These are phyloP conservation scores for Arachnomyces sp. DNA, from an alignment of 2,329 filamentous ascomycete species.

Conservation along the genomic window DNA sequence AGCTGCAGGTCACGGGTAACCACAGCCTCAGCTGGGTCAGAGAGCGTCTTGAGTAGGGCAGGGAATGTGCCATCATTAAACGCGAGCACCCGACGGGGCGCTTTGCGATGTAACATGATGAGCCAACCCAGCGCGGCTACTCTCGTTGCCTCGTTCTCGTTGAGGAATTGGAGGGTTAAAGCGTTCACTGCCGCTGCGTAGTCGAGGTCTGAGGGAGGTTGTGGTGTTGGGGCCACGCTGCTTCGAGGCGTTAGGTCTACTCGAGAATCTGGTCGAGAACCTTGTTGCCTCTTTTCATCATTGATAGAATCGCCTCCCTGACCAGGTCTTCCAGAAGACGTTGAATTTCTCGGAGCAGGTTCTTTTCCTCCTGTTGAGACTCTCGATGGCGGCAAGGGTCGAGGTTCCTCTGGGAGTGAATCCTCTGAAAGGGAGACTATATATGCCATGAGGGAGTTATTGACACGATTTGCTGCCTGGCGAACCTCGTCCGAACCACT, in stretches of 20 bases:
- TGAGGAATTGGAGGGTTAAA: constrained; percentile 84
- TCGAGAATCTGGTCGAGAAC: constrained; percentile 20
- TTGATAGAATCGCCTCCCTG: constrained; percentile 10
- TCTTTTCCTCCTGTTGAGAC: constrained; percentile 31
- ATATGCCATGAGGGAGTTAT: constrained; percentile 84
- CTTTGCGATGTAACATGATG: constrained; percentile 95
- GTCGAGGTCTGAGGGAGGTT: constrained; percentile 62
- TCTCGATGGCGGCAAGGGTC: constrained; percentile 30
- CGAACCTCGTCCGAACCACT: constrained; percentile 84
- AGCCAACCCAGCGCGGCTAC: constrained; percentile 93
- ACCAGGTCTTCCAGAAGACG: constrained; percentile 25
- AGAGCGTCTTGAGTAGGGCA: constrained; percentile 88
- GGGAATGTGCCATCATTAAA: constrained; percentile 98
- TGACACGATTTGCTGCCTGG: constrained; percentile 79
- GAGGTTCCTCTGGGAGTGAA: constrained; percentile 32
- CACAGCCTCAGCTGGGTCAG: constrained; percentile 88
- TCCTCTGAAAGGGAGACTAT: constrained; percentile 85
- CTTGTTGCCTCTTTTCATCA: constrained; percentile 24
- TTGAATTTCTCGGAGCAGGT: constrained; percentile 36
- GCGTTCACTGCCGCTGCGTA: constrained; percentile 92
- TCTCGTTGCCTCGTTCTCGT: constrained; percentile 91
- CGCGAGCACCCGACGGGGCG: constrained; percentile 82
- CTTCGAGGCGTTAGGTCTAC: constrained; percentile 37
- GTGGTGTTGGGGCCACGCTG: constrained; percentile 39
- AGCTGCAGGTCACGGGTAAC: constrained; percentile 91